A percentile compares a stretch with the other conserved stretches of the same genome.
Evolutionary conservation across 306 rosid species (phyloP).

Genomic region (Castanopsis chinensis): DNA sequence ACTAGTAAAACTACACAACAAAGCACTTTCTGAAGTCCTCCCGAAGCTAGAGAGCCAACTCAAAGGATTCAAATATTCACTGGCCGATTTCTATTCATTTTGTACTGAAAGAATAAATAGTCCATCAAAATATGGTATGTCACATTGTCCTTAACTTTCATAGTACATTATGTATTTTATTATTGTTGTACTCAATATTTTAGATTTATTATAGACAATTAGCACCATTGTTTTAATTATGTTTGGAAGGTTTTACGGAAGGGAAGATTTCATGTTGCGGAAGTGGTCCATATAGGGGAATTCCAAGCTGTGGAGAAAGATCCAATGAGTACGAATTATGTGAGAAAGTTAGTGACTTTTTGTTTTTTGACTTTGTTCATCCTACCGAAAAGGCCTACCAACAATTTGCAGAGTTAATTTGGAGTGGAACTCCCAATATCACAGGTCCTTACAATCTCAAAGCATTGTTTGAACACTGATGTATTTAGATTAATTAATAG

Average conservation of each 20-base stretch:
- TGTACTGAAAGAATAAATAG: not conserved
- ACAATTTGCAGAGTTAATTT: constrained; percentile 28
- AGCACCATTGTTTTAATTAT: not conserved
- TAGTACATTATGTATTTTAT: too few species aligned
- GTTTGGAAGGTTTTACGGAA: constrained; percentile 6
- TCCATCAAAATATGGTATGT: not conserved
- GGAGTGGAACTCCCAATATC: constrained; percentile 33
- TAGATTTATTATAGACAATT: too few species aligned
- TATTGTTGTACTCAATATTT: too few species aligned
- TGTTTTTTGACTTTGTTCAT: constrained; percentile 47
- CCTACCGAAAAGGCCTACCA: constrained; percentile 30
- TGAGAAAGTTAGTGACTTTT: constrained; percentile 23
- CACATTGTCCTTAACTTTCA: not conserved
- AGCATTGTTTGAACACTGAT: constrained; percentile 11
- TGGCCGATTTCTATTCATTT: not conserved
- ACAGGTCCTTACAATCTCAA: constrained; percentile 35
- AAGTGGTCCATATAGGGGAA: not conserved
- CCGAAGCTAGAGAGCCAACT: not conserved
- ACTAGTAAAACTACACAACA: constrained; percentile 23
- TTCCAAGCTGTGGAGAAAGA: constrained; percentile 43
- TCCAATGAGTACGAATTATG: constrained; percentile 30
- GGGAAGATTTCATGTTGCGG: too few species aligned
- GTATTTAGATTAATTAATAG: too few species aligned
- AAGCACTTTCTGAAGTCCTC: constrained; percentile 16
- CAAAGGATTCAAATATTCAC: not conserved